Evolutionary conservation across 345 rosid species (phyloP).

Genomic region (Ailanthus altissimus): DNA sequence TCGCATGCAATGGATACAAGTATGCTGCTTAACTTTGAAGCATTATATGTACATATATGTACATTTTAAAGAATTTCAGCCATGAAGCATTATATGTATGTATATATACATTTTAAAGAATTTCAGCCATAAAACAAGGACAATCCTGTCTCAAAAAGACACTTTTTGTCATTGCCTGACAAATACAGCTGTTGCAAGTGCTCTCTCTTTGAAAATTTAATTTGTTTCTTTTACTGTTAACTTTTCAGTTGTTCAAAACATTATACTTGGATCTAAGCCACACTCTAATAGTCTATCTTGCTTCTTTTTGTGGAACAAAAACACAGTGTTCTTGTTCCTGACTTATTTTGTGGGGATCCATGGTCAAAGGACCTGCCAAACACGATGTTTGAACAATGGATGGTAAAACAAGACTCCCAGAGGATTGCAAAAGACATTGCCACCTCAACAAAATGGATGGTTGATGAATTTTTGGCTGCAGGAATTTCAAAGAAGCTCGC

Average conservation of each 20-base stretch:
- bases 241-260: not conserved
- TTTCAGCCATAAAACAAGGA: not conserved
- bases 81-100: not conserved
- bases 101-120: no score
- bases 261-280: not conserved
- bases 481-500: constrained; percentile 85
- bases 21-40: constrained; percentile 35
- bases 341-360: constrained; percentile 82
- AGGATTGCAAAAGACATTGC: constrained; percentile 56
- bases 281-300: not conserved
- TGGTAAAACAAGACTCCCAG: constrained; percentile 45
- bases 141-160: not conserved
- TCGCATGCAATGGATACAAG: constrained; percentile 93
- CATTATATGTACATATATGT: not conserved
- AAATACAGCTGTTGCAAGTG: not conserved
- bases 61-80: not conserved
- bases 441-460: constrained; percentile 67
- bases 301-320: not conserved
- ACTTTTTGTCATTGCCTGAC: not conserved
- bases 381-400: constrained; percentile 56
- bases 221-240: not conserved
- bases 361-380: constrained; percentile 59
- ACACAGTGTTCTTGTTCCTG: constrained; percentile 85
- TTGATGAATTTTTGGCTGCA: constrained; percentile 70
- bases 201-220: not conserved